phyloP scores from a whole-genome alignment of 163 green algal species.

The Chloroidium sp. region DNA sequence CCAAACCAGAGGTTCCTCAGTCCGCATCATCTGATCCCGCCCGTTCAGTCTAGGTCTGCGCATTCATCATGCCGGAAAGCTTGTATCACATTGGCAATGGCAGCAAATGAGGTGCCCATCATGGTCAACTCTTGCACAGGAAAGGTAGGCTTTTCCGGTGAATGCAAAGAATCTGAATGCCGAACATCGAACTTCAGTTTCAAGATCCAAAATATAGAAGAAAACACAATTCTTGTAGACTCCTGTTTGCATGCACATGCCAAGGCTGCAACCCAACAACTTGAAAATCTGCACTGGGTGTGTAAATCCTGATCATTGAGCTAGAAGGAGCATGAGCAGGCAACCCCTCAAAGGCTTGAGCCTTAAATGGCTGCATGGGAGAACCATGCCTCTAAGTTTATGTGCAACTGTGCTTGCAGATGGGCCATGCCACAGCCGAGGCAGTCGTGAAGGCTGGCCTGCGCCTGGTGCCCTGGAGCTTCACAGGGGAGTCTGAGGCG shows the following conservation, averaged over 20 bases:
- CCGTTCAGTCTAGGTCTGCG: too few species aligned
- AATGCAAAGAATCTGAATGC: not conserved
- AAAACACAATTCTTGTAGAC: too few species aligned
- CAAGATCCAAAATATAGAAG: not conserved
- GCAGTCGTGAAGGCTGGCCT: conserved; percentile 66
- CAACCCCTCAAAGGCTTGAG: not conserved
- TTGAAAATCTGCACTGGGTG: not conserved
- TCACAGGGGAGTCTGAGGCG: conserved; percentile 55
- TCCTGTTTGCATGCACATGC: too few species aligned
- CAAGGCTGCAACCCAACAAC: not conserved
- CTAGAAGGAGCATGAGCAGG: not conserved
- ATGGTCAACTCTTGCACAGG: conserved; percentile 90
- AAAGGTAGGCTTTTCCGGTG: conserved; percentile 55
- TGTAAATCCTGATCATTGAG: too few species aligned
- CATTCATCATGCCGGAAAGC: not conserved
- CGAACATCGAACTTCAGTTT: not conserved
- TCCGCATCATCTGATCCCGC: too few species aligned
- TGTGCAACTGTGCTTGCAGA: conserved; percentile 40
- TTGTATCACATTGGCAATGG: not conserved
- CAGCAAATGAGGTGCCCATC: conserved; percentile 27
- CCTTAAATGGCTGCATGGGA: not conserved
- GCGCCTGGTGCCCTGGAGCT: conserved; percentile 70
- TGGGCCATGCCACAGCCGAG: conserved; percentile 82
- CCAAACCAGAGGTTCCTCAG: too few species aligned
- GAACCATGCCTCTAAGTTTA: not conserved